Conservation (phyloP, 169 alveolate genomes). For the Plasmodium inui region DNA sequence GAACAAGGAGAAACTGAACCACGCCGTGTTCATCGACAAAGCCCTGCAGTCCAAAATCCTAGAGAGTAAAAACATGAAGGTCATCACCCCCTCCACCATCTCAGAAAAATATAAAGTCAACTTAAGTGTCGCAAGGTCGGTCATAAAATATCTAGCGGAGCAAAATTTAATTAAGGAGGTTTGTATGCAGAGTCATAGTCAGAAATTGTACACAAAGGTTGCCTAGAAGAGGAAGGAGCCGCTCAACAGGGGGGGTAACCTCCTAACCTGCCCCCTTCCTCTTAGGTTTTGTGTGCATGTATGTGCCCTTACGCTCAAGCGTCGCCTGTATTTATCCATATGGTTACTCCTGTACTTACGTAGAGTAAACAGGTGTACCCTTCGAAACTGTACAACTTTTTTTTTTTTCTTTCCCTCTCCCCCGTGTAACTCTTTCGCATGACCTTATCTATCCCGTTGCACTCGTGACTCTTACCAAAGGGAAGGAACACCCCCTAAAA, state of each 20-base stretch:
- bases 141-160: conserved; percentile 88
- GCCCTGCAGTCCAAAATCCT: conserved; percentile 91
- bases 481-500: background rate
- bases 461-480: background rate
- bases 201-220: conserved; percentile 87
- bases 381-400: background rate
- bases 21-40: conserved; percentile 95
- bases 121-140: conserved; percentile 92
- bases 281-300: background rate
- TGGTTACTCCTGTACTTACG: background rate
- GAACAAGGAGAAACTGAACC: conserved; percentile 95
- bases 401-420: background rate
- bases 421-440: background rate
- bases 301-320: background rate
- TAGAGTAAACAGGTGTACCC: background rate
- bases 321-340: too few species aligned
- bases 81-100: conserved; percentile 93
- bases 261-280: background rate
- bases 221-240: background rate
- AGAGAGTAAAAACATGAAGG: conserved; percentile 93
- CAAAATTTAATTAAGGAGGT: conserved; percentile 88
- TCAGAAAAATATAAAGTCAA: conserved; percentile 93
- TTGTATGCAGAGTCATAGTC: conserved; percentile 90
- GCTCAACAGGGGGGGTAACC: background rate
- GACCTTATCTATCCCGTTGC: background rate